Base-by-base conservation (phyloP, 805 yeast species). In the Yamadazyma phyllophila region DNA sequence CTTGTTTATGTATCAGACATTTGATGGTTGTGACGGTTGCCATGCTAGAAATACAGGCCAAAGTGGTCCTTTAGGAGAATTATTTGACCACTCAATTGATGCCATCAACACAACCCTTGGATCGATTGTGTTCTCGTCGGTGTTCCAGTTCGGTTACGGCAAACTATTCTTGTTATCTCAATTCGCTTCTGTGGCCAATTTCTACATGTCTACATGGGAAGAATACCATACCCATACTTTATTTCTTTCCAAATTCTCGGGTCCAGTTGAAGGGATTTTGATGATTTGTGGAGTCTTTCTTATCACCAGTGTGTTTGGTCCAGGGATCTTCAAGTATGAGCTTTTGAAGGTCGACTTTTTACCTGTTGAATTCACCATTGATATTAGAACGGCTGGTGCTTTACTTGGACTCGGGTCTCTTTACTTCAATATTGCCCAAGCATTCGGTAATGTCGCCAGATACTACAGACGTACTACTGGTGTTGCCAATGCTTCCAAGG, bases 1-100 rank as follows among this genome's bases (percentile, higher is more conserved):
- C 5, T 67, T 91, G 53, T 90, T 91, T 60, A 70, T 90, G 76
- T 91, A 91, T 64, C 98, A 91, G 63, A 91, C 97, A 0, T 89
- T 91, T 63, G 98, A 91, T 64, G 96, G 96, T 0, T 87, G 96
- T 65, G 98, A 91, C 65, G 98, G 98, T 4, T 78, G 86, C 52
- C 98, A 91, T 63, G 97, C 97, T 17, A 81, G 98, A 60, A 80
- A 92, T 59, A 91, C 97, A 1, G 96, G 95, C n/a, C 95, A 89
- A 65, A 80, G 88, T 50, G 94, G 97, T 2, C 97, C 98, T 1
- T 69, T 91, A 57, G 98, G 98, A 29, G 98, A 91, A 62, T 73
- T 91, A 46, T 92, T 92, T 60, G 98, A 91, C 60, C 98, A 91
- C 60, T 90, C 96, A 47, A 73, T 78, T 41, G 84, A 79, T 59